Evolutionary conservation across 805 yeast genomes (phyloP), one percentile per base, ranked within the genome.

Genomic region (Myxozyma neglecta): DNA sequence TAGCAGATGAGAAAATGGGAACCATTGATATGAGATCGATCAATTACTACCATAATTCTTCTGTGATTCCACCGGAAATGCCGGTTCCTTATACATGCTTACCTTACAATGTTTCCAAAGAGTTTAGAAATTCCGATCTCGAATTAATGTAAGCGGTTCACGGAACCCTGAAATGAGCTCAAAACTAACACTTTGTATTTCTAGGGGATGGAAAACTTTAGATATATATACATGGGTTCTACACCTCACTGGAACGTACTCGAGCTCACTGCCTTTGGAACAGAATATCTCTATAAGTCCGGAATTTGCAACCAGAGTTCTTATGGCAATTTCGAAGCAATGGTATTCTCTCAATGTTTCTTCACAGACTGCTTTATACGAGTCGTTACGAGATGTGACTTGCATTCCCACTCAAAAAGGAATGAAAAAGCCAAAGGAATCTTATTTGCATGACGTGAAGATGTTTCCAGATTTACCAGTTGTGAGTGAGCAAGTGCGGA

Each of bases 321-420:
- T 76, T 11, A 64, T 60, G 34, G 66, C 68, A 4, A 37, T 73
- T 3, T 53, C 69, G 32, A 43, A 61, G n/a, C 44, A 60, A 2
- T 75, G 79, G 77, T 43, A 43, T 1, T 53, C 66, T 3, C 48
- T 70, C 13, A 37, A 56, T 8, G 32, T 53, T 4, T 42, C 53
- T 0, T 57, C 55, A 13, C 52, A 66, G 29, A 39, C 39, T 7
- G 52, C 36, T 1, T 34, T 74, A 3, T 44, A 34, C 5, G 39
- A 60, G 6, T 34, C 53, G 35, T 53, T 76, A 37, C 18, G 51
- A 7, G 34, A 52, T 4, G 57, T 65, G 9, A 63, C 70, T 5
- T 74, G 77, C 48, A 70, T 76, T 32, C 77, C 80, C 0, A 77
- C 80, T 1, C 74, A 74, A 39, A 64, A 67, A 14, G 80, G 80